phyloP scores from a whole-genome alignment of 768 basidiomycete genomes.

The Gelatoporia subvermispora region DNA sequence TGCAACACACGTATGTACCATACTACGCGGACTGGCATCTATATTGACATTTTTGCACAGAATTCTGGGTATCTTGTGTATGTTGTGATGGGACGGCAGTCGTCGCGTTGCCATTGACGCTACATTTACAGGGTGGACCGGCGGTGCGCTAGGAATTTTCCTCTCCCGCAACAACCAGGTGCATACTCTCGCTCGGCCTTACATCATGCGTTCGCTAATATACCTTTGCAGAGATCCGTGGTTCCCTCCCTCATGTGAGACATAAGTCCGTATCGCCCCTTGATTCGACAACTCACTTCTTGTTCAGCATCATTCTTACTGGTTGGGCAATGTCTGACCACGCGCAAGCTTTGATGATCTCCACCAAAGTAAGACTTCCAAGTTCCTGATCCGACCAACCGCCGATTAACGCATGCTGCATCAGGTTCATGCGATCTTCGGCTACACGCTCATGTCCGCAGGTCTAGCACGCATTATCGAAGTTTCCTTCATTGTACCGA shows the following conservation, averaged over 20 bases:
- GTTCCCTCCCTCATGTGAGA: conserved; percentile 76
- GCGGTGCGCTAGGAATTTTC: conserved; percentile 84
- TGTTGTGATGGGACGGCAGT: conserved; percentile 14
- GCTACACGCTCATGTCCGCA: conserved; percentile 81
- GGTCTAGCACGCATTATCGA: conserved; percentile 78
- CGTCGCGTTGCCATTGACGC: conserved; percentile 1
- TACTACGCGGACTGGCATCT: not conserved
- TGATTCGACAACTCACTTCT: not conserved
- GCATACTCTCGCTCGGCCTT: conserved; percentile 9
- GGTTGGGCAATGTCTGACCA: conserved; percentile 95
- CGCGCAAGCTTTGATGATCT: conserved; percentile 77
- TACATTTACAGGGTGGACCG: conserved; percentile 71
- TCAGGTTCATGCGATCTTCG: conserved; percentile 80
- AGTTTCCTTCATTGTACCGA: conserved; percentile 67
- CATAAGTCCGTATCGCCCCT: not conserved
- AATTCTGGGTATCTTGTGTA: conserved; percentile 71
- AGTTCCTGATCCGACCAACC: too few species aligned
- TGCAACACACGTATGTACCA: conserved; percentile 81
- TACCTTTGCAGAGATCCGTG: conserved; percentile 55
- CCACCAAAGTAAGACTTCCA: conserved; percentile 55
- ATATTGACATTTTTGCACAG: conserved; percentile 28
- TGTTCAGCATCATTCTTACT: conserved; percentile 72
- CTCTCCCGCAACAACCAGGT: conserved; percentile 76
- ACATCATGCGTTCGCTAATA: not conserved
- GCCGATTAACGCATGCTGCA: not conserved